Conservation (phyloP, 768 basidiomycete genomes). For the Agrocybe pediades region DNA sequence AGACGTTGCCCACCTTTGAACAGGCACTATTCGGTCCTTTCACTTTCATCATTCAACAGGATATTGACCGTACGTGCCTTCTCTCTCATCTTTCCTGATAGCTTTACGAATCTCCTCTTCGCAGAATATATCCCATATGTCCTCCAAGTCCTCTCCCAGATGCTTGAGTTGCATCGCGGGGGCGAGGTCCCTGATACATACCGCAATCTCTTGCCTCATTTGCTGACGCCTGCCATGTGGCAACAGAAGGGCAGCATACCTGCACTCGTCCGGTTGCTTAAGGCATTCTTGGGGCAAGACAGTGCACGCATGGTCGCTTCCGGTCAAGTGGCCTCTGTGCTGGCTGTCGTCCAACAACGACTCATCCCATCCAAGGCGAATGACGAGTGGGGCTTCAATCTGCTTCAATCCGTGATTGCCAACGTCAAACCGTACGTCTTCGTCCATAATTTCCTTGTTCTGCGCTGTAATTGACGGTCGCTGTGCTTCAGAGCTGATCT, state of each 20-base stretch:
- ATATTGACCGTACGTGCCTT: conserved; percentile 77
- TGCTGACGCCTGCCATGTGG: conserved; percentile 88
- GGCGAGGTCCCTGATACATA: conserved; percentile 73
- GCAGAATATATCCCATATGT: conserved; percentile 96
- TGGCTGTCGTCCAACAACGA: conserved; percentile 90
- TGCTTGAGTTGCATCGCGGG: conserved; percentile 77
- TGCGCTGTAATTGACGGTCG: not conserved
- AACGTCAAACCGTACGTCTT: conserved; percentile 72
- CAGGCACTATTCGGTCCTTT: conserved; percentile 82
- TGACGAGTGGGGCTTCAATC: conserved; percentile 90
- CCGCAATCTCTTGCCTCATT: conserved; percentile 73
- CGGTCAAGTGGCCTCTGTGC: conserved; percentile 74
- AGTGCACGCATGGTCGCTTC: conserved; percentile 62
- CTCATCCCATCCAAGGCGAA: conserved; percentile 86
- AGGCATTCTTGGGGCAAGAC: conserved; percentile 80
- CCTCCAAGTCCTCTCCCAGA: conserved; percentile 95
- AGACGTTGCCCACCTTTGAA: conserved; percentile 77
- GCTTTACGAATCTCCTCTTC: not conserved
- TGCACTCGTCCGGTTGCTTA: conserved; percentile 85
- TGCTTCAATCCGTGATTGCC: conserved; percentile 76
- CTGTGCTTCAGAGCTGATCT: conserved; percentile 52
- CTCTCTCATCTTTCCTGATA: not conserved
- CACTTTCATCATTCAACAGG: conserved; percentile 85
- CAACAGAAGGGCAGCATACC: conserved; percentile 94
- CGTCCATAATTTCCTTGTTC: not conserved